Evolutionary conservation across 441 rosid species (phyloP), one percentile per base, ranked within the genome.

Genomic region (Geranium incanum): DNA sequence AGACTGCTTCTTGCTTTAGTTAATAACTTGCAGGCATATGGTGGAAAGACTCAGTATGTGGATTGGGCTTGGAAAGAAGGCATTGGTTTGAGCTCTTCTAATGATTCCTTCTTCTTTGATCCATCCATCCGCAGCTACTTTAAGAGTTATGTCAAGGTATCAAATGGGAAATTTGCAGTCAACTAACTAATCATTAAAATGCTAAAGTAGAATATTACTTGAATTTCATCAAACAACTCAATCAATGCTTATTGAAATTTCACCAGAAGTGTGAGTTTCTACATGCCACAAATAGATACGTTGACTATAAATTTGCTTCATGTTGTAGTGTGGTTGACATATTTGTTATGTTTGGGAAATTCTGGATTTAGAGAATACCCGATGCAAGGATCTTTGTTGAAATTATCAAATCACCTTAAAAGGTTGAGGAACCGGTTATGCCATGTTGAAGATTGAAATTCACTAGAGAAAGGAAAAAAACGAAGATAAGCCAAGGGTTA

Each of bases 21-120:
- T 28, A 92, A 94, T 68, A 94, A 94, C 83, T 83, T 91, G 74
- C 87, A 86, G 41, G 86, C 93, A 36, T 94, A 88, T 71, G 98
- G 98, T 63, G 98, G 97, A 50, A 94, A 94, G 79, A 86, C 93
- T 38, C 97, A 90, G 78, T 92, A 94, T 36, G 97, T 94, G 68
- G 83, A 89, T 21, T 94, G 99, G 97, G 99, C 97, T 6, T 88
- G 93, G 97, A 83, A 90, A 73, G 99, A 92, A 83, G 97, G 99
- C 38, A 41, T 89, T 77, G 97, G 90, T 67, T 82, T 92, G 84
- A 92, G 95, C 81, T 87, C 97, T 0, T 90, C 92, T 6, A 92
- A 94, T 72, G 99, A 94, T 81, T 92, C 97, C 13, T 94, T 94
- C 93, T 93, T 86, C 84, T 94, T 80, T 38, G 97, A 92, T 81